Base-by-base conservation (phyloP, 148 eudicot genomes). In the Drosera capensis region DNA sequence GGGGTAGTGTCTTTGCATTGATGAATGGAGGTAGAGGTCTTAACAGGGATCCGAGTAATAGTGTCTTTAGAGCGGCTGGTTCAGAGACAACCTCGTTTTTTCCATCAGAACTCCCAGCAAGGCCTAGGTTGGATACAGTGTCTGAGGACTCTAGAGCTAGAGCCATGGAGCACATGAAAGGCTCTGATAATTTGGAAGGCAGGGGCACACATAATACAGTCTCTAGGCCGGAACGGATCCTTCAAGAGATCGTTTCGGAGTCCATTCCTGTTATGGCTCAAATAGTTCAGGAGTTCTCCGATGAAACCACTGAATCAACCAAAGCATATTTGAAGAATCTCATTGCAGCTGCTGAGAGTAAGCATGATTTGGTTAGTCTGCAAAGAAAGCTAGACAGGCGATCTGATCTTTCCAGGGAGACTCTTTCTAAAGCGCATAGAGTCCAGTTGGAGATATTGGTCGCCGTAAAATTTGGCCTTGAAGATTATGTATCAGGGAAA, bases 101-200 rank as follows among this genome's bases (percentile, higher is more conserved):
- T 45, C 95, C 85, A 7, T 77, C 85, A 3, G 88, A 84, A 48
- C 51, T 84, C 65, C 82, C 81, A 7, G 85, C 95, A 1, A 74
- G 77, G 53, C 82, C 81, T 0, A 58, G 48, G 41, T 19, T 62
- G 23, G 90, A 74, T 24, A 60, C 62, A 20, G 59, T 57, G 35
- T 70, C 78, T 0, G 70, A 59, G 47, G 81, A 79, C 48, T 73
- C 74, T 2, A 55, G 77, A 43, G 74, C 70, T 34, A 70, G 55
- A 44, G 67, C 59, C 26, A 51, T 66, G 30, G 77, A 67, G 39
- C 55, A 69, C 29, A 3, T 56, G 21, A 65, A 58, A 58, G 77
- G 71, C 8, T 25, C 46, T 13, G 38, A 34, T 5, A 34, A 52
- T 63, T 59, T 65, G 23, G 84, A 80, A 52, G 67, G 65, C 9